A percentile compares a stretch with the other conserved stretches of the same genome.
Conservation (phyloP, 1,284 basidiomycete species). For the Trichosporon coremiiforme region DNA sequence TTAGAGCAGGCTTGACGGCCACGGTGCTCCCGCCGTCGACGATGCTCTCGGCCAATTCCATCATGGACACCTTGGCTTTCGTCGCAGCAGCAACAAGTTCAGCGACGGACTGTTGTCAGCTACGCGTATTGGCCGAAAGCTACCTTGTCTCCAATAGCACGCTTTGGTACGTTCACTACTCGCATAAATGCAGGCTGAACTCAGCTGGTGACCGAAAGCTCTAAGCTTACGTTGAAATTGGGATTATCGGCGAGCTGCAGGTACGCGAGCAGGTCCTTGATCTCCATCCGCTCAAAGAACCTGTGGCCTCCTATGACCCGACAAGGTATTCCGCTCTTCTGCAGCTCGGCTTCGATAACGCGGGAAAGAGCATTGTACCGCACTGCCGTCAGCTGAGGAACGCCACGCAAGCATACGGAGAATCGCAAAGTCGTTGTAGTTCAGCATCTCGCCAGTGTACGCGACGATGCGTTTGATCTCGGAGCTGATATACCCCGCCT, state of each 20-base stretch:
- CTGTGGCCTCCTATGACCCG: constrained; percentile 77
- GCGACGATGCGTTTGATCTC: constrained; percentile 80
- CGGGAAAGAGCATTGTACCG: constrained; percentile 83
- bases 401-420: constrained; percentile 65
- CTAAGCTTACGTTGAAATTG: constrained; percentile 60
- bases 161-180: constrained; percentile 72
- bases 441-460: constrained; percentile 70
- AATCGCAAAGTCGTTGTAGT: constrained; percentile 75
- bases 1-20: constrained; percentile 69
- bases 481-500: constrained; percentile 71
- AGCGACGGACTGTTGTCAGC: constrained; percentile 61
- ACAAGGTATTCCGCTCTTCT: constrained; percentile 75
- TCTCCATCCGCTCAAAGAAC: constrained; percentile 83
- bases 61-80: constrained; percentile 61
- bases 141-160: constrained; percentile 83
- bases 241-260: constrained; percentile 83
- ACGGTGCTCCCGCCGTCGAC: constrained; percentile 62
- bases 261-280: constrained; percentile 87
- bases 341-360: constrained; percentile 73
- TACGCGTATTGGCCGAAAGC: constrained; percentile 21
- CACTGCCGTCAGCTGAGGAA: constrained; percentile 58
- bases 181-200: constrained; percentile 70
- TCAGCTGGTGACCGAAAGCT: not conserved
- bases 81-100: constrained; percentile 65
- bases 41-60: constrained; percentile 67